Evolutionary conservation across 331 rosid species (phyloP).

Genomic region (Malus hybrid): DNA sequence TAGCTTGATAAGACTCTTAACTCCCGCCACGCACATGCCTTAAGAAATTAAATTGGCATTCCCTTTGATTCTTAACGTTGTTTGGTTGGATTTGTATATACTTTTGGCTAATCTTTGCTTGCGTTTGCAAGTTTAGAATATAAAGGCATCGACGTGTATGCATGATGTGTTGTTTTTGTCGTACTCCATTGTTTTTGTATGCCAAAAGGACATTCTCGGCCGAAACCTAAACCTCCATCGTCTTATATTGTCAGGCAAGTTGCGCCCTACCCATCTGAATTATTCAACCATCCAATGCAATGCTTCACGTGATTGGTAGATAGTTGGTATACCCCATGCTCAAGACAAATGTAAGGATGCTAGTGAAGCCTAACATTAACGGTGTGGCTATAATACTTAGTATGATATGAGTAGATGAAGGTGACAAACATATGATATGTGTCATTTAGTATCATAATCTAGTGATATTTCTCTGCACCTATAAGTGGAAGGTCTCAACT

Average conservation of each 20-base stretch:
- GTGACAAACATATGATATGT: too few species aligned
- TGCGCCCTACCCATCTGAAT: not conserved
- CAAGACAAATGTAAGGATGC: not conserved
- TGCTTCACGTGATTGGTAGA: not conserved
- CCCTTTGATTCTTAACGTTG: not conserved
- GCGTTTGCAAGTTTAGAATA: not conserved
- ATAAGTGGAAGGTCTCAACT: too few species aligned
- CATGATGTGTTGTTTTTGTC: not conserved
- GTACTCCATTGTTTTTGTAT: not conserved
- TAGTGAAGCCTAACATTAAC: not conserved
- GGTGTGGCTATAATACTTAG: not conserved
- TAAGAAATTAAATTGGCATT: not conserved
- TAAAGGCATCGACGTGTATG: not conserved
- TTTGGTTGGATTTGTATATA: not conserved
- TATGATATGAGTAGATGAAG: too few species aligned
- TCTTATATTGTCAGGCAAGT: not conserved
- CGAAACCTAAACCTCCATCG: not conserved
- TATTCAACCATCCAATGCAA: not conserved
- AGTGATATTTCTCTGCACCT: rapidly evolving
- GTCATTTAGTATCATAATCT: too few species aligned
- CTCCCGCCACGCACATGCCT: not conserved
- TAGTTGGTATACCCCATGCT: not conserved
- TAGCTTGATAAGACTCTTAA: not conserved
- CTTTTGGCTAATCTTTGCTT: not conserved
- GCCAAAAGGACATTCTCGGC: not conserved